These are phyloP conservation scores for Microdochium bolleyi DNA, from an alignment of 2,329 filamentous ascomycete species.

Conservation along the genomic window DNA sequence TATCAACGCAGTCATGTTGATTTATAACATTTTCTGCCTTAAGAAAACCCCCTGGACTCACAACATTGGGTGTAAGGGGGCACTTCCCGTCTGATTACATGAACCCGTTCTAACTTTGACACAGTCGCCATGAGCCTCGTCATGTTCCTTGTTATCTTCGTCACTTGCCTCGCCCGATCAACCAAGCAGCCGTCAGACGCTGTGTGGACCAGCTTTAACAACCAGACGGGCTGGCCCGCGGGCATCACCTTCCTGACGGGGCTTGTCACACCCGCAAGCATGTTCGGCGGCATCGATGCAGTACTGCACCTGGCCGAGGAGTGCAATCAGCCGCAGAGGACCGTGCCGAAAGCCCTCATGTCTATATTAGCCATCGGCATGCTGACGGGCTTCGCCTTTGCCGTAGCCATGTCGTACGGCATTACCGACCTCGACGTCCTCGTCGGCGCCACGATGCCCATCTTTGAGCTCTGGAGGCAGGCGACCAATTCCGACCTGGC, in stretches of 20 bases:
- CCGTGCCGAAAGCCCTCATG: constrained; percentile 23
- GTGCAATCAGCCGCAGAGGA: constrained; percentile 16
- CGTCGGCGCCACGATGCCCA: not conserved
- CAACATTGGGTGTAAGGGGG: not conserved
- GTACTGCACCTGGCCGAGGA: constrained; percentile 29
- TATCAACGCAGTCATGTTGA: not conserved
- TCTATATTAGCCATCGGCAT: constrained; percentile 23
- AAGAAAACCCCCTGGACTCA: not conserved
- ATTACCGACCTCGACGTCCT: constrained; percentile 9
- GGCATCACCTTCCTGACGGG: constrained; percentile 28
- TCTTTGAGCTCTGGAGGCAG: constrained; percentile 12
- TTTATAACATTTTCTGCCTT: not conserved
- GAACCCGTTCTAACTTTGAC: constrained; percentile 1
- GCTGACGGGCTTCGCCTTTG: constrained; percentile 19
- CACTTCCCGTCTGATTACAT: not conserved
- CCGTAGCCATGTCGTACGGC: constrained; percentile 18
- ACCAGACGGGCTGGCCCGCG: constrained; percentile 17
- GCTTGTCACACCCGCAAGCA: constrained; percentile 26
- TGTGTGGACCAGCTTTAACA: constrained; percentile 21
- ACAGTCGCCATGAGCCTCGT: constrained; percentile 3
- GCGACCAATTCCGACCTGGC: constrained; percentile 7
- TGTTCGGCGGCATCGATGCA: constrained; percentile 26
- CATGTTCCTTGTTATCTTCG: constrained; percentile 19
- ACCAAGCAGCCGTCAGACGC: constrained; percentile 11
- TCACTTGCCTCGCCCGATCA: constrained; percentile 17